Base-by-base conservation (phyloP, 345 rosid genomes). In the Brassica rapa region DNA sequence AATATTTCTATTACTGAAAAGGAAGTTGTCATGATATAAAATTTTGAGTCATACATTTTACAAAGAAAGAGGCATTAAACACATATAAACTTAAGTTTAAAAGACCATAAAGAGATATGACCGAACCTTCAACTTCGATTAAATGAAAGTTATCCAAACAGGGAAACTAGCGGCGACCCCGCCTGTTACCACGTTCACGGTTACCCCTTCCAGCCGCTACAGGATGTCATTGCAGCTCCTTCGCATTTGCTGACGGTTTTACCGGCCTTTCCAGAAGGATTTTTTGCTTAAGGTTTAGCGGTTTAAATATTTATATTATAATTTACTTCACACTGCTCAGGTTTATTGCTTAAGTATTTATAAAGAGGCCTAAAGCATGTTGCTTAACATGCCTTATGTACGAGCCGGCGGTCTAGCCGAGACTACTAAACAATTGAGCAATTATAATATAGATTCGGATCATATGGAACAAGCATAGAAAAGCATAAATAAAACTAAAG, bases 311-410 rank as follows among this genome's bases (percentile, higher is more conserved):
- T 4, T 43, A 11, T 43, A 11, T 30, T 43, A 11, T 30, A 72
- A 43, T 43, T 72, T 46, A 62, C 61, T 30, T 27, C 61, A 43
- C 30, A 57, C 75, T 39, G 14, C 39, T 60, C 6, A n/a, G 67
- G 64, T 21, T 57, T 62, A 14, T 10, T 29, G 66, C 32, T 62
- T 27, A 62, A 29, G 1, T 62, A 27, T 62, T 27, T 62, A 15
- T 25, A 62, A 62, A 62, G 37, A 62, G 66, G 66, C 66, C 37
- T 62, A 62, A 62, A 29, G 16, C 37, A 14, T 62, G 66, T 62
- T 62, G 37, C 35, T 62, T 27, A 62, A 27, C 37, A 62, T 62
- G 66, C 66, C 66, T 62, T 27, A 0, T 59, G 37, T 10, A 27
- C n/a, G 65, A 7, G 33, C 65, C 19, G 35, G 35, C 65, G 33